phyloP scores from a whole-genome alignment of 2,329 filamentous ascomycete species.

The Botrytis deweyae region DNA sequence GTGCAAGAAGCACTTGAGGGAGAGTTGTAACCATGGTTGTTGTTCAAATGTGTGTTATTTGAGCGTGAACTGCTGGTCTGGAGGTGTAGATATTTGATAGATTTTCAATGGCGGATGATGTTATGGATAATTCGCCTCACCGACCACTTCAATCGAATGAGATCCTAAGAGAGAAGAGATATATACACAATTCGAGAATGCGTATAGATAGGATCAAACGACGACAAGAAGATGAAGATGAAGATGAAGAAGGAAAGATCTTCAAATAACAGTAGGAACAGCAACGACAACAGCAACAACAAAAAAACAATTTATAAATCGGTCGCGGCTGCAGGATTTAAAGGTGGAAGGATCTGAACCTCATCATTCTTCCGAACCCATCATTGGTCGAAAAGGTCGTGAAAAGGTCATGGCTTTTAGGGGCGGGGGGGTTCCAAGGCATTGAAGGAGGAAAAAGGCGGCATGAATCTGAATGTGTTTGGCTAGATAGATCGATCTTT shows the following conservation, averaged over 20 bases:
- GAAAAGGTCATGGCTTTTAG: neutral
- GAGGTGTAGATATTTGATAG: neutral
- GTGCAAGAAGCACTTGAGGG: slow-evolving; percentile 25
- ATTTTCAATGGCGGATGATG: neutral
- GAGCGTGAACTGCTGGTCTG: neutral
- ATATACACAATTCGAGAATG: neutral
- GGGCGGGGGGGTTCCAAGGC: neutral
- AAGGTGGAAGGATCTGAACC: neutral
- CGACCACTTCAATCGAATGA: neutral
- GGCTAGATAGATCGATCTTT: neutral
- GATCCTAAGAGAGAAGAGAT: neutral
- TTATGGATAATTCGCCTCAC: neutral
- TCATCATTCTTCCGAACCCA: neutral
- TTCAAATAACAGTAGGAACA: neutral
- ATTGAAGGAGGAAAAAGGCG: neutral
- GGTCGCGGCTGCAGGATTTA: neutral
- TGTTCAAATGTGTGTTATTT: neutral
- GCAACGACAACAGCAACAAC: neutral
- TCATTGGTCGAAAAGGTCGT: neutral
- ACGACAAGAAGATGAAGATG: neutral
- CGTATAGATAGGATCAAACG: neutral
- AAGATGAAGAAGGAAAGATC: neutral
- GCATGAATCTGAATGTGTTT: neutral
- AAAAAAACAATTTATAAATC: neutral
- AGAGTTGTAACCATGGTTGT: slow-evolving; percentile 16